A percentile compares a stretch with the other conserved stretches of the same genome.
phyloP scores from a whole-genome alignment of 768 basidiomycete genomes.

The Ephemerocybe angulata region DNA sequence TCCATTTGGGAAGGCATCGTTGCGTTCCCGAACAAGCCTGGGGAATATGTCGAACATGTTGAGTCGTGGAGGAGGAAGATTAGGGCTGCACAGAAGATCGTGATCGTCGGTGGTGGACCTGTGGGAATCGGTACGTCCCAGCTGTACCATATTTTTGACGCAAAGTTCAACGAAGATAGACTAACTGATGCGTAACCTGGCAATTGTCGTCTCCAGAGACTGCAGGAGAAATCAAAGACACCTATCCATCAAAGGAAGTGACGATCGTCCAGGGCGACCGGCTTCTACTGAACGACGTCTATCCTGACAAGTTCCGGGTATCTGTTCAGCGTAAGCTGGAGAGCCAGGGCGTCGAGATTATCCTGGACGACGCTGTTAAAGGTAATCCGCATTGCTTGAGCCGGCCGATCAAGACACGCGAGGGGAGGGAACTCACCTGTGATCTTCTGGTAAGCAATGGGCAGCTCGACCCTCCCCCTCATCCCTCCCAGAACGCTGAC shows the following conservation, averaged over 20 bases:
- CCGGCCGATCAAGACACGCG: slow-evolving; percentile 19
- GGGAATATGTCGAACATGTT: slow-evolving; percentile 14
- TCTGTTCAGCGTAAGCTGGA: slow-evolving; percentile 36
- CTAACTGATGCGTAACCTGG: not conserved
- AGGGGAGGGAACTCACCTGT: slow-evolving; percentile 24
- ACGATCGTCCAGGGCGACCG: slow-evolving; percentile 53
- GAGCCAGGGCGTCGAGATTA: slow-evolving; percentile 42
- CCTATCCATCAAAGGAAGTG: slow-evolving; percentile 37
- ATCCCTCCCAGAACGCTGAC: not conserved
- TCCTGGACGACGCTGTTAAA: slow-evolving; percentile 51
- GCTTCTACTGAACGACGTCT: slow-evolving; percentile 47
- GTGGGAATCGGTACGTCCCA: slow-evolving; percentile 22
- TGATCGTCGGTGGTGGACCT: slow-evolving; percentile 26
- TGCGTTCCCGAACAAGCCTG: slow-evolving; percentile 24
- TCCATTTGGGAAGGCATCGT: slow-evolving; percentile 42
- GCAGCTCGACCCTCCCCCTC: not conserved
- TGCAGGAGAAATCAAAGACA: slow-evolving; percentile 24
- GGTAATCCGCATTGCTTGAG: slow-evolving; percentile 8
- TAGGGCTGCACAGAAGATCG: slow-evolving; percentile 19
- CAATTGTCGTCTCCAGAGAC: slow-evolving; percentile 12
- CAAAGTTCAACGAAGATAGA: not conserved
- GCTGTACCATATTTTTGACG: slow-evolving; percentile 9
- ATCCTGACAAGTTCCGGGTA: slow-evolving; percentile 48
- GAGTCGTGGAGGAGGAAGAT: slow-evolving; percentile 21
- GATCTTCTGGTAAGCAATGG: slow-evolving; percentile 24